Base-by-base conservation (phyloP, 2,329 filamentous ascomycete species). In the Pyrenochaeta sp. region DNA sequence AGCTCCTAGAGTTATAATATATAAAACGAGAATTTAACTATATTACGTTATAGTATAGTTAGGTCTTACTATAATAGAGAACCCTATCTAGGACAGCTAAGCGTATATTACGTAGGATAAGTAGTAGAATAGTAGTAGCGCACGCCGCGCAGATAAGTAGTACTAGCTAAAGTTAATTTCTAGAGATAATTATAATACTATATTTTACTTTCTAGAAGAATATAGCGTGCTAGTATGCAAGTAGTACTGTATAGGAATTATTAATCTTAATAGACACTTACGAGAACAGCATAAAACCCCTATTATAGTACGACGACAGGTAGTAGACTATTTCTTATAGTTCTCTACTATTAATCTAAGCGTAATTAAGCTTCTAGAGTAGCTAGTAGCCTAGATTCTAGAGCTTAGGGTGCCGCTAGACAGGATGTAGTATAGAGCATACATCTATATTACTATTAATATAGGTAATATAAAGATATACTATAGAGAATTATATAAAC, bases 331-430 rank as follows among this genome's bases (percentile, higher is more conserved):
- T 9, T 36, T 36, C 12, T 12, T 3, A 6, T 9, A 13, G 32
- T 13, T 36, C 12, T 36, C 12, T 13, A 9, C 12, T 9, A 13
- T 13, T 9, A 13, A 36, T 9, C 32, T 13, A 36, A 36, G 8
- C 12, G 12, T 9, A 36, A 9, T 36, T 37, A 48, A 57, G 54
- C 43, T 49, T 15, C 49, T 50, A 48, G 49, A 52, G 10, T 22
- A 48, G 22, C 54, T 42, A 19, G 44, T 36, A 32, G 7, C 15
- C 25, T 43, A n/a, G 19, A 52, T 52, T 25, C 2, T 22, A 44
- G 50, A 45, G 30, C 40, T 52, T 8, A 22, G 50, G 12, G 28
- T 15, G 50, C 50, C 32, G 32, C 39, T 52, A 3, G 15, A 52
- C 15, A 30, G 40, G 5, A n/a, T 34, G 10, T 8, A 52, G 27